Base-by-base conservation (phyloP, 202 grass and related monocot species). In the Zizania palustris region DNA sequence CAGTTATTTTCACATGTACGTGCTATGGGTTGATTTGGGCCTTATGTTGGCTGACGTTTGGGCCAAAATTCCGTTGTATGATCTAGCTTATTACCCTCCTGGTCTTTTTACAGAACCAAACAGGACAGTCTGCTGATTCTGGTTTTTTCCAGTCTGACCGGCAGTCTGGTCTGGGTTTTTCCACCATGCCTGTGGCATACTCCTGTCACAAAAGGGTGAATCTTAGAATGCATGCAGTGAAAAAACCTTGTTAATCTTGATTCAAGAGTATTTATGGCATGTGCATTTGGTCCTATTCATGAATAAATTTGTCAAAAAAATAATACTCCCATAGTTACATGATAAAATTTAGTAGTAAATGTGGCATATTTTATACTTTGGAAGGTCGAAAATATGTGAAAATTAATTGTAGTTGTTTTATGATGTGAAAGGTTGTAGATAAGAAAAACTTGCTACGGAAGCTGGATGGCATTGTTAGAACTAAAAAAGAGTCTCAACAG, bases 371-470 rank as follows among this genome's bases (percentile, higher is more conserved):
- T n/a, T 55, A 9, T 6, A 20, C 7, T 55, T 54, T 55, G 51
- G 51, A 55, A 55, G 19, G 51, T 7, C 51, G 19, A 20, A 20
- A 20, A 9, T 18, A 43, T 80, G 38, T n/a, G 37, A 63, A 63
- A 21, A 51, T 69, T 53, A 74, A 76, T 54, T 56, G 50, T 62
- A 69, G 21, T 77, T 43, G n/a, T 77, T 71, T 72, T 79, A 65
- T 80, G 58, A 74, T 75, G 44, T 83, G 21, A 65, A 62, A 96
- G 92, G 81, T 84, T 81, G n/a, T 73, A 35, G 83, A 85, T 70
- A 91, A 67, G 84, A 93, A 94, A 82, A 90, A 78, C 54, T 79
- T 85, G 80, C 80, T 92, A 73, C 60, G 65, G 38, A 92, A 89
- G 44, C 72, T 86, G 72, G 89, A 92, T 61, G 80, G 72, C 9